Evolutionary conservation across 2,329 filamentous ascomycete genomes (phyloP).

Genomic region (Penicillium sp.): DNA sequence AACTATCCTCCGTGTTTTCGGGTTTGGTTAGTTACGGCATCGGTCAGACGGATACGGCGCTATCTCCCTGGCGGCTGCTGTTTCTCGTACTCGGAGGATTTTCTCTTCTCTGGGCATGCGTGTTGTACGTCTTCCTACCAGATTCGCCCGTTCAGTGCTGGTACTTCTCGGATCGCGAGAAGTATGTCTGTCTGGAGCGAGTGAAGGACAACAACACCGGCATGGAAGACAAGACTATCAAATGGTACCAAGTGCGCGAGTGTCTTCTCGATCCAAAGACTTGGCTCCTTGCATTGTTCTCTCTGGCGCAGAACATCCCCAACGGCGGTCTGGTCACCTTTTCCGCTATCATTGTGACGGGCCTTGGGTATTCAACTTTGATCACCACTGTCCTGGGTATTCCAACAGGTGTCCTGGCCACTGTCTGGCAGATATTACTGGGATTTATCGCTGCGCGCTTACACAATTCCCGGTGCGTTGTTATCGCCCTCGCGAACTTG

Average conservation of each 20-base stretch:
- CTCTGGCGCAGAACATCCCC: conserved; percentile 25
- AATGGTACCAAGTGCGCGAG: conserved; percentile 44
- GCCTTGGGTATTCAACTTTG: conserved; percentile 24
- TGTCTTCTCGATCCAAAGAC: conserved; percentile 35
- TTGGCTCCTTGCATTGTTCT: conserved; percentile 22
- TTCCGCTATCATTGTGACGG: conserved; percentile 26
- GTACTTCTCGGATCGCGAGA: conserved; percentile 21
- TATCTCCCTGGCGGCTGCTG: conserved; percentile 20
- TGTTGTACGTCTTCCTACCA: conserved; percentile 20
- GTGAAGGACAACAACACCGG: conserved; percentile 25
- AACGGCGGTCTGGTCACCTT: conserved; percentile 32
- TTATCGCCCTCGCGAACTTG: conserved; percentile 26
- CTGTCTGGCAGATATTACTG: conserved; percentile 24
- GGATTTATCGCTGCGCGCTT: conserved; percentile 15
- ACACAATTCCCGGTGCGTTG: conserved; percentile 21
- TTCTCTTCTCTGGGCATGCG: conserved; percentile 17
- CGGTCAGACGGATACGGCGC: conserved; percentile 29
- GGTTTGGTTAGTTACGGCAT: conserved; percentile 36
- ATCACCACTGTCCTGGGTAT: conserved; percentile 28
- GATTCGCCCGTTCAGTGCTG: conserved; percentile 21
- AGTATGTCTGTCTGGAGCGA: conserved; percentile 23
- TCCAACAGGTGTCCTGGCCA: conserved; percentile 28
- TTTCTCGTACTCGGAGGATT: conserved; percentile 24
- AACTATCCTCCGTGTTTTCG: conserved; percentile 31
- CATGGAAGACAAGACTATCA: conserved; percentile 43